phyloP scores from a whole-genome alignment of 768 basidiomycete genomes.

The Pulveroboletus ravenelii region DNA sequence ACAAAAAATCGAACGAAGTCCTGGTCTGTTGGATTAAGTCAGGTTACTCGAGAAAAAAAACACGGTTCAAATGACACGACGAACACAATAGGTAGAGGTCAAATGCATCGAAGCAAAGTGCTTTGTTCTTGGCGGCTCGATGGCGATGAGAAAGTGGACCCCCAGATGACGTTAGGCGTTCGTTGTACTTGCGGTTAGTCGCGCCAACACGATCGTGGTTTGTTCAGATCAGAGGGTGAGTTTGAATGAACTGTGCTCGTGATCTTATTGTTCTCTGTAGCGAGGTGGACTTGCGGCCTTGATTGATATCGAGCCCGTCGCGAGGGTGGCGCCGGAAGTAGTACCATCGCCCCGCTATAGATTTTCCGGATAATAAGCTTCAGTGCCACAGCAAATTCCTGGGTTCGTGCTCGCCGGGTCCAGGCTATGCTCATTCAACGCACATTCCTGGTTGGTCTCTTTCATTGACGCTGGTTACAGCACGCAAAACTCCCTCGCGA shows the following conservation, averaged over 20 bases:
- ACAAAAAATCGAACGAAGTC: neutral
- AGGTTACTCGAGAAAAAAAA: too few relatives aligned
- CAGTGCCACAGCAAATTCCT: neutral
- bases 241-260: neutral
- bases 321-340: too few relatives aligned
- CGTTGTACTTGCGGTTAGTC: neutral
- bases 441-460: neutral
- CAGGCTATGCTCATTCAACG: neutral
- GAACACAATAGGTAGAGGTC: too few relatives aligned
- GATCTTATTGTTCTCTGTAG: neutral
- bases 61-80: too few relatives aligned
- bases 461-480: conserved; percentile 4
- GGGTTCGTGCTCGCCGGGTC: neutral
- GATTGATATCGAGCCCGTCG: too few relatives aligned
- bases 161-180: neutral
- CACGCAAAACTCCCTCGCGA: conserved; percentile 3
- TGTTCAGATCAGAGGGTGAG: neutral
- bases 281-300: too few relatives aligned
- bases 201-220: neutral
- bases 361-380: too few relatives aligned
- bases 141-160: neutral
- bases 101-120: too few relatives aligned
- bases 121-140: neutral
- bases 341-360: too few relatives aligned
- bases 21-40: too few relatives aligned